Percentiles rank a stretch among this genome's conserved stretches.
These are phyloP conservation scores for Paramecium caudatum DNA, from an alignment of 73 alveolate species.

Conservation along the genomic window DNA sequence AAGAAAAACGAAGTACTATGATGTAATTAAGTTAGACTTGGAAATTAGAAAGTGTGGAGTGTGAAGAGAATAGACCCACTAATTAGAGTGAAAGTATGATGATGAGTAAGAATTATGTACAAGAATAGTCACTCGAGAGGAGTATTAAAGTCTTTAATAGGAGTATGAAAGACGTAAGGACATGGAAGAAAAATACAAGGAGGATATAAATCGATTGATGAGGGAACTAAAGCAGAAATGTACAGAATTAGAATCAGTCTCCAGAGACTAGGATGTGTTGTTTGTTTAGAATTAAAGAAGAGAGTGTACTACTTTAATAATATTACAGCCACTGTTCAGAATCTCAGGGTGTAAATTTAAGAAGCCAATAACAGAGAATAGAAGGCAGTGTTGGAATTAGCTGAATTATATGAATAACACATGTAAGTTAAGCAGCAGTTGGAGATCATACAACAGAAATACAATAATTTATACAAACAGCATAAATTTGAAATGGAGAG, in stretches of 20 bases:
- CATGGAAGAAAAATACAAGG: slow-evolving; percentile 68
- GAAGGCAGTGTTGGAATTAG: slow-evolving; percentile 47
- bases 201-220: slow-evolving; percentile 55
- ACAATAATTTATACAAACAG: slow-evolving; percentile 16
- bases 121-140: slow-evolving; percentile 58
- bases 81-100: slow-evolving; percentile 68
- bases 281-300: slow-evolving; percentile 23
- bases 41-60: slow-evolving; percentile 45
- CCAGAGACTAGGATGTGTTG: not conserved
- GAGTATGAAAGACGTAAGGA: slow-evolving; percentile 67
- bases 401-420: slow-evolving; percentile 24
- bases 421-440: slow-evolving; percentile 16
- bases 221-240: slow-evolving; percentile 51
- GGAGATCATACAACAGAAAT: slow-evolving; percentile 24
- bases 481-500: slow-evolving; percentile 60
- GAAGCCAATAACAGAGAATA: slow-evolving; percentile 51
- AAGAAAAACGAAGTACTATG: slow-evolving; percentile 42
- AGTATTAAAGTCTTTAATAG: slow-evolving; percentile 15
- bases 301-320: slow-evolving; percentile 34
- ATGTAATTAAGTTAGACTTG: slow-evolving; percentile 7
- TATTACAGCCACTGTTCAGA: slow-evolving; percentile 51
- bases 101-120: slow-evolving; percentile 60
- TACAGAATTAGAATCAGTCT: not conserved
- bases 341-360: not conserved
- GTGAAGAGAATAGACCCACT: slow-evolving; percentile 67